These are phyloP conservation scores for Leucoagaricus sp. DNA, from an alignment of 1,284 basidiomycete genomes.

Conservation along the genomic window DNA sequence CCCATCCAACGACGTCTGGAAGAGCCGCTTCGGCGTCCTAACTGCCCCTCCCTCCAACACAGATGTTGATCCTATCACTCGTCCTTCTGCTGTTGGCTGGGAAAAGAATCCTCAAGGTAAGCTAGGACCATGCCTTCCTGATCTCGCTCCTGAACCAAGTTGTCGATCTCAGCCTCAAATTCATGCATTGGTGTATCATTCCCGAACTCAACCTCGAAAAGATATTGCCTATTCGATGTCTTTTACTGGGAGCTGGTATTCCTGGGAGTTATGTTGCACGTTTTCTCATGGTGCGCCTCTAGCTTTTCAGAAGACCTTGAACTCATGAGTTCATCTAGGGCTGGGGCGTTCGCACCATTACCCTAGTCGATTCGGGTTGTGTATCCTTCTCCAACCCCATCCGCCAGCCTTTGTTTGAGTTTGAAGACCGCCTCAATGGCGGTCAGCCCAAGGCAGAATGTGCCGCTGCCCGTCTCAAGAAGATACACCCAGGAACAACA, in stretches of 20 bases:
- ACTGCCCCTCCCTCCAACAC: slow-evolving; percentile 30
- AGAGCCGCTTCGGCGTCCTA: slow-evolving; percentile 62
- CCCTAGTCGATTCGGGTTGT: slow-evolving; percentile 52
- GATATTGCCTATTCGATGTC: slow-evolving; percentile 77
- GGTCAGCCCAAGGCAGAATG: slow-evolving; percentile 90
- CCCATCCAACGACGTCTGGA: slow-evolving; percentile 48
- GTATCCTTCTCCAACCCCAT: slow-evolving; percentile 98
- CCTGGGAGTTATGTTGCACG: slow-evolving; percentile 95
- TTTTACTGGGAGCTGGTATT: slow-evolving; percentile 93
- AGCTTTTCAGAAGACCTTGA: no score
- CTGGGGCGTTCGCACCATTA: slow-evolving; percentile 90
- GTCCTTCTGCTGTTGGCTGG: slow-evolving; percentile 86
- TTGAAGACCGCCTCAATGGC: slow-evolving; percentile 89
- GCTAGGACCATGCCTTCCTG: slow-evolving; percentile 85
- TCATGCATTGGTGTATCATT: slow-evolving; percentile 98
- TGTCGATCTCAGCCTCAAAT: slow-evolving; percentile 94
- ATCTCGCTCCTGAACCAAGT: slow-evolving; percentile 94
- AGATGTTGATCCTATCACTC: slow-evolving; percentile 23
- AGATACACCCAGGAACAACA: slow-evolving; percentile 92
- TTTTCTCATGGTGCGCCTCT: slow-evolving; percentile 87
- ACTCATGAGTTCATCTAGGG: no score
- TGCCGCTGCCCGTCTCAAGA: slow-evolving; percentile 85
- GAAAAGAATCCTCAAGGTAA: slow-evolving; percentile 85
- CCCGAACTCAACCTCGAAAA: slow-evolving; percentile 89
- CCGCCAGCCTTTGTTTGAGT: slow-evolving; percentile 94